Conservation (phyloP, 352 stramenopile genomes). For the Phytophthora lateralis region DNA sequence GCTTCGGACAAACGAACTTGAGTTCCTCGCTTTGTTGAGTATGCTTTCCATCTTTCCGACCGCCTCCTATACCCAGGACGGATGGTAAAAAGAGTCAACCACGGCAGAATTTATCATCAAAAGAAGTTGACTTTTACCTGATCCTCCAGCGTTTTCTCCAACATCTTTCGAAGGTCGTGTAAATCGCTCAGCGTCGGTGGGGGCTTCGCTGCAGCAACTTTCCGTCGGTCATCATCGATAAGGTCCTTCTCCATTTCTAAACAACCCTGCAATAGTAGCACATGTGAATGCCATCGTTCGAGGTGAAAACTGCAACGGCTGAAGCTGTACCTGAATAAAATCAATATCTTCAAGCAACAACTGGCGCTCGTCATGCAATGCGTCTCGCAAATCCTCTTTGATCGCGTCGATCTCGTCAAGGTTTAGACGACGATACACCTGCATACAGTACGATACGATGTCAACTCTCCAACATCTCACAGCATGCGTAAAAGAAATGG, state of each 20-base stretch:
- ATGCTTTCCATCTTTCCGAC: slow-evolving; percentile 44
- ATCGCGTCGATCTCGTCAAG: slow-evolving; percentile 81
- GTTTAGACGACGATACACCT: slow-evolving; percentile 58
- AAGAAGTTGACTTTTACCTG: slow-evolving; percentile 36
- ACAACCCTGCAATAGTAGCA: slow-evolving; percentile 48
- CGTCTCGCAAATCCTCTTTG: slow-evolving; percentile 59
- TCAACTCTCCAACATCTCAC: not conserved
- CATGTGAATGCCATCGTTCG: no score
- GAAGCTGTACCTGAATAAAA: slow-evolving; percentile 69
- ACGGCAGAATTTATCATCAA: not conserved
- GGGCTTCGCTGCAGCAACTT: slow-evolving; percentile 38
- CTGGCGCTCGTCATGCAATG: slow-evolving; percentile 60
- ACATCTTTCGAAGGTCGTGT: slow-evolving; percentile 53
- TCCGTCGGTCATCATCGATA: slow-evolving; percentile 71
- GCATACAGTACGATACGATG: not conserved
- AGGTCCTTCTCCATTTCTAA: slow-evolving; percentile 88
- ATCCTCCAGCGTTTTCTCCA: slow-evolving; percentile 72
- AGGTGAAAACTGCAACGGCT: not conserved
- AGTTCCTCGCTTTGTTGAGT: slow-evolving; percentile 38
- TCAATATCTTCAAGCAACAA: slow-evolving; percentile 84
- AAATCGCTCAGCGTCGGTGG: slow-evolving; percentile 69
- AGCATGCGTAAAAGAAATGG: not conserved
- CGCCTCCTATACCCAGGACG: slow-evolving; percentile 28
- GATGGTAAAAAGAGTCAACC: not conserved
- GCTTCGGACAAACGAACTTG: slow-evolving; percentile 21